Evolutionary conservation across 1,284 basidiomycete species (phyloP).

Genomic region (Peniophora sp.): DNA sequence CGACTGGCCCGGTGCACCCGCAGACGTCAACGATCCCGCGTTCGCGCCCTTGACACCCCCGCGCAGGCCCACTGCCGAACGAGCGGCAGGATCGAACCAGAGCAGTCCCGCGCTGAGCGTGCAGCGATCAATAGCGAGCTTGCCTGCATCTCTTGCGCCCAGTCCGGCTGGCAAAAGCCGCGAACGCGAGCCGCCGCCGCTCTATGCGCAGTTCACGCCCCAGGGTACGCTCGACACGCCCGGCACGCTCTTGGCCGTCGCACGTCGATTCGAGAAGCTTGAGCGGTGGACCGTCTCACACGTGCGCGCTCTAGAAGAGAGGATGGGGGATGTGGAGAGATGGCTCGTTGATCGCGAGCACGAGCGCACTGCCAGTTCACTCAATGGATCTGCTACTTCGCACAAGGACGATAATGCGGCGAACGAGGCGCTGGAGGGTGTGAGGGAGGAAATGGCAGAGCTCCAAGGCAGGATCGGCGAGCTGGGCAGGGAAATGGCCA

Average conservation of each 20-base stretch:
- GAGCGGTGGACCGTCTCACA: slow-evolving; percentile 79
- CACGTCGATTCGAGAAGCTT: slow-evolving; percentile 74
- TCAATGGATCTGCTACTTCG: not conserved
- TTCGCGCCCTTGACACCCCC: slow-evolving; percentile 35
- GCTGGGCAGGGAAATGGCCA: slow-evolving; percentile 71
- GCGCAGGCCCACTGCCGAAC: slow-evolving; percentile 17
- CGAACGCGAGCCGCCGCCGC: slow-evolving; percentile 50
- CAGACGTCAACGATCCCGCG: slow-evolving; percentile 47
- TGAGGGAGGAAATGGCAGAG: slow-evolving; percentile 62
- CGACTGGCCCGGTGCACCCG: slow-evolving; percentile 46
- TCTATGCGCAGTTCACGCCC: slow-evolving; percentile 66
- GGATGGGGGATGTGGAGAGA: slow-evolving; percentile 77
- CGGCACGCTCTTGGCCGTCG: slow-evolving; percentile 60
- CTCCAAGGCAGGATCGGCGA: slow-evolving; percentile 65
- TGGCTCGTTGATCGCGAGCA: slow-evolving; percentile 76
- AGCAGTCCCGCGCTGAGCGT: slow-evolving; percentile 10
- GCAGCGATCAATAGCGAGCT: slow-evolving; percentile 24
- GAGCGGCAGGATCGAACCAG: too few species aligned
- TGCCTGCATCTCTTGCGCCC: slow-evolving; percentile 51
- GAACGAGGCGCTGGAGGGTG: slow-evolving; percentile 36
- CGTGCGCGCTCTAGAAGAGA: slow-evolving; percentile 72
- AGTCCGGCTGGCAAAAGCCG: slow-evolving; percentile 52
- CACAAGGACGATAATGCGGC: slow-evolving; percentile 20
- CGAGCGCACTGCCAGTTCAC: slow-evolving; percentile 17
- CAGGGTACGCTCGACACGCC: slow-evolving; percentile 66